Base-by-base conservation (phyloP, 2,329 filamentous ascomycete genomes). In the Dryadomyces quercus-mongolicae region DNA sequence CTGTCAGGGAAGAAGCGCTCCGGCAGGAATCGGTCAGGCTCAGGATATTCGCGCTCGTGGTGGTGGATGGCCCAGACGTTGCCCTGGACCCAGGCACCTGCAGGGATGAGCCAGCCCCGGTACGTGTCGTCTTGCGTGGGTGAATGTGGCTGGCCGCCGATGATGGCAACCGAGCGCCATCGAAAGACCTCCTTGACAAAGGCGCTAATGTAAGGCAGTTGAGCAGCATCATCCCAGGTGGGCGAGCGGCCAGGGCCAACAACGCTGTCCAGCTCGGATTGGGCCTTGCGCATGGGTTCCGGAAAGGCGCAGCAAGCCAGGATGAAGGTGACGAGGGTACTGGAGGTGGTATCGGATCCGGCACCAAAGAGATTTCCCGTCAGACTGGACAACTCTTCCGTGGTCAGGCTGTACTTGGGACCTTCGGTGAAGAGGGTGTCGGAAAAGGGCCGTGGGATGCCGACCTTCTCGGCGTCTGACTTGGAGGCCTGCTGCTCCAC, bases 121-220 rank as follows among this genome's bases (percentile, higher is more conserved):
- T 76, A 77, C 16, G 64, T 61, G 58, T 76, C 70, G 51, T 76
- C 74, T 52, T 71, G 66, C 0, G 70, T 74, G 1, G 72, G 71
- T 9, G 73, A 71, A 57, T 77, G 74, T 0, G 77, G 76, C 49
- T 75, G 70, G 0, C 73, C 73, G 16, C 72, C 70, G n/a, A 77
- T 71, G 46, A 75, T 73, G 12, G 72, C 70, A 1, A 78, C 72
- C 0, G 77, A 75, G 5, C 77, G 69, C 76, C 78, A 81, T 2
- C 79, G 70, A 12, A 81, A 64, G 1, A 74, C 70, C 57, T 84
- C 80, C 56, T 80, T 80, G 18, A 80, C 70, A 13, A 78, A 68
- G 1, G 74, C 74, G 20, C 71, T 68, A 36, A 81, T 62, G 59
- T 82, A 82, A 0, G 77, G 77, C 9, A 82, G 61, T 3, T 66